Evolutionary conservation across 176 grass and related monocot genomes (phyloP).

Genomic region (Oryza nivara): DNA sequence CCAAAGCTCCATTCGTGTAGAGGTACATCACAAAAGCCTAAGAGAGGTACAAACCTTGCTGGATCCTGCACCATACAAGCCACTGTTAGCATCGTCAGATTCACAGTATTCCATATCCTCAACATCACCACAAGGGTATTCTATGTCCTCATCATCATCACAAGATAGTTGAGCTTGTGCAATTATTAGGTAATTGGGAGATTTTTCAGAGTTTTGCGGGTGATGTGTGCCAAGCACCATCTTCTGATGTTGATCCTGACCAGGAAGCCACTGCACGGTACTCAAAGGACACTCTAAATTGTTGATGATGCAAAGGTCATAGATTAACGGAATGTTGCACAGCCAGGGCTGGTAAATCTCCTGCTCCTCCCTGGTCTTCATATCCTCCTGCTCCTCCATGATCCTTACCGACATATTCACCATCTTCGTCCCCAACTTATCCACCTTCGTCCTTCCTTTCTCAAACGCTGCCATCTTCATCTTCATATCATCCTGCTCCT

Average conservation of each 20-base stretch:
- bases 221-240: slow-evolving; percentile 31
- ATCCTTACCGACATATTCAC: not conserved
- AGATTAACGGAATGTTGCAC: slow-evolving; percentile 52
- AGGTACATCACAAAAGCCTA: not conserved
- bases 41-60: slow-evolving; percentile 36
- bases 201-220: not conserved
- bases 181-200: not conserved
- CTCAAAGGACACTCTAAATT: slow-evolving; percentile 62
- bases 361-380: not conserved
- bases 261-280: slow-evolving; percentile 77
- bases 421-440: not conserved
- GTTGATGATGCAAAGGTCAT: slow-evolving; percentile 63
- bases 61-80: slow-evolving; percentile 19
- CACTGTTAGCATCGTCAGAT: slow-evolving; percentile 43
- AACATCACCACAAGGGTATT: too few relatives aligned
- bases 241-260: slow-evolving; percentile 51
- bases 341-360: slow-evolving; percentile 59
- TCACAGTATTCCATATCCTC: slow-evolving; percentile 2
- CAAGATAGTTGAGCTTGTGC: slow-evolving; percentile 51
- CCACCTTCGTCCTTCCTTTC: not conserved
- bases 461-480: too few relatives aligned
- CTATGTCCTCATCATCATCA: slow-evolving; percentile 44
- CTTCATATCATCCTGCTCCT: too few relatives aligned
- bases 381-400: not conserved
- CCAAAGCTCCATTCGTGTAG: not conserved